Conservation (phyloP, 345 rosid genomes). For the Raphanus raphanistrum region DNA sequence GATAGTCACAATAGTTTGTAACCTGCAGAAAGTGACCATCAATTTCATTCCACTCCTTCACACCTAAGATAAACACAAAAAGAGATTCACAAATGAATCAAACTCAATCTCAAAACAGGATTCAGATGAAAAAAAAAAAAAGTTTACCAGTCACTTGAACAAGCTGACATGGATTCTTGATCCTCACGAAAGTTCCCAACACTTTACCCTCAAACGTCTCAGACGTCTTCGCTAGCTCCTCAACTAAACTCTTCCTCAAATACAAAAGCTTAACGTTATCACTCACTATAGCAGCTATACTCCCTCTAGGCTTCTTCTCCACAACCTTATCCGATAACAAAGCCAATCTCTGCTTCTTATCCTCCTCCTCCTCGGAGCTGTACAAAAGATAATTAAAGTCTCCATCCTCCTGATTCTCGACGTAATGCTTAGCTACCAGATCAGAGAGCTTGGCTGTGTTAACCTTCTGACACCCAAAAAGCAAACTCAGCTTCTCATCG, state of each 20-base stretch:
- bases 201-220: constrained; percentile 57
- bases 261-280: constrained; percentile 67
- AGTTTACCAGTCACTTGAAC: constrained; percentile 63
- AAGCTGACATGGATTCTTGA: constrained; percentile 60
- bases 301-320: constrained; percentile 42
- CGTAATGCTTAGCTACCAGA: constrained; percentile 58
- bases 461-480: constrained; percentile 56
- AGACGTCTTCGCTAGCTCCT: constrained; percentile 51
- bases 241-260: constrained; percentile 64
- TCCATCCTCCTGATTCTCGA: constrained; percentile 51
- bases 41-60: constrained; percentile 43
- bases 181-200: constrained; percentile 63
- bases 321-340: constrained; percentile 22
- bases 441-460: constrained; percentile 49
- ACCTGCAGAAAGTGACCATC: constrained; percentile 55
- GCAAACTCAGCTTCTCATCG: constrained; percentile 49
- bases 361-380: constrained; percentile 41
- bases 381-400: background rate
- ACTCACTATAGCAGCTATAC: constrained; percentile 59
- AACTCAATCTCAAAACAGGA: background rate
- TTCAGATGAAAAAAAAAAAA: background rate
- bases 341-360: constrained; percentile 26
- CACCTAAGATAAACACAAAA: constrained; percentile 44
- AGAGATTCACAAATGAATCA: background rate
- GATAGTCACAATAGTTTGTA: constrained; percentile 42